Evolutionary conservation across 768 basidiomycete genomes (phyloP), one percentile per base, ranked within the genome.

Genomic region (Tulasnella sp.): DNA sequence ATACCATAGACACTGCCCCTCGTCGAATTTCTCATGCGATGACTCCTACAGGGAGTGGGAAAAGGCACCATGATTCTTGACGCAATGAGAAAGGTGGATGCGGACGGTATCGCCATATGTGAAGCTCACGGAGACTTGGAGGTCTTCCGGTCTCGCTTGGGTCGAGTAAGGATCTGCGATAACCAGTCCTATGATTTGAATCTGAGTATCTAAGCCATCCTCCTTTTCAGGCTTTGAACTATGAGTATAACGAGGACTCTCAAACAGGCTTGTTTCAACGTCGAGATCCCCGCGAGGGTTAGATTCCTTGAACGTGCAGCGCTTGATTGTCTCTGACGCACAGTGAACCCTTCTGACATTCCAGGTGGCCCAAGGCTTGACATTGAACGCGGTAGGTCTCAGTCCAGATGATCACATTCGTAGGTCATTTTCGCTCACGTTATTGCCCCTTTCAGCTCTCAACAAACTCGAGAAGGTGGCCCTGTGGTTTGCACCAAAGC

Each of bases 401-500:
- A 31, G 15, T 15, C 49, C 8, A 9, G 8, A 9, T 29, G 10
- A 19, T 9, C 30, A 24, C 27, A 7, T 21, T 8, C 49, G 3
- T 49, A 27, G 52, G 41, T 31, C 7, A 43, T 22, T 30, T 29
- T n/a, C n/a, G n/a, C n/a, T n/a, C n/a, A n/a, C n/a, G n/a, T n/a
- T n/a, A n/a, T n/a, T 57, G 17, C n/a, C 43, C 48, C 38, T 57
- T 30, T 15, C 54, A 82, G 88, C 85, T 3, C 65, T 90, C 70
- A 88, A 84, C 68, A 92, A 92, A 67, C 74, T 89, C 2, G 83
- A 88, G 68, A 90, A 92, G 67, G 88, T 92, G 24, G 90, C 90
- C 0, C 74, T 94, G 58, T 72, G 78, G 41, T 79, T 75, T 65
- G 75, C 84, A 71, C 43, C 72, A 72, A 60, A 78, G 75, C 4